phyloP scores from a whole-genome alignment of 345 rosid genomes.

The Pistacia atlantica region DNA sequence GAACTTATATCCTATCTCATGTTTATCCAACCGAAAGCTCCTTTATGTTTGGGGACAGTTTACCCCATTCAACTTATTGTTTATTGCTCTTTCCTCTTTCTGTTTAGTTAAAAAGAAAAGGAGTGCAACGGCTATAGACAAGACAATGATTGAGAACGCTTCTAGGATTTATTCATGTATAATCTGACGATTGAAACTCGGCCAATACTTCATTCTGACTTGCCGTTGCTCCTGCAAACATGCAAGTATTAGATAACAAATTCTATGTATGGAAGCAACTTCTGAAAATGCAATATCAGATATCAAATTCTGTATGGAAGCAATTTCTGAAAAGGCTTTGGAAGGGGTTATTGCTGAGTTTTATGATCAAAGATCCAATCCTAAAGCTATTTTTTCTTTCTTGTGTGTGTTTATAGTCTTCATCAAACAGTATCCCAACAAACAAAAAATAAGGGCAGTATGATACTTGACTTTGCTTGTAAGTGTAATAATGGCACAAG shows the following conservation, averaged over 20 bases:
- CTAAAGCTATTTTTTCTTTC: not conserved
- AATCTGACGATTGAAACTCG: too few species aligned
- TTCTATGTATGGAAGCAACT: not conserved
- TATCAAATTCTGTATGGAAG: not conserved
- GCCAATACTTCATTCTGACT: not conserved
- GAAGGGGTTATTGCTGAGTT: not conserved
- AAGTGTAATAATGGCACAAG: not conserved
- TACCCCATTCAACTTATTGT: not conserved
- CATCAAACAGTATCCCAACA: too few species aligned
- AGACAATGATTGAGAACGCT: not conserved
- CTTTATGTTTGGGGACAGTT: not conserved
- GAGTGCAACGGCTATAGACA: constrained; percentile 13
- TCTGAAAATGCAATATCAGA: not conserved
- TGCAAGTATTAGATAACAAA: not conserved
- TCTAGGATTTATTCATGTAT: not conserved
- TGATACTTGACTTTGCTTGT: not conserved
- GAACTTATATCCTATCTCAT: not conserved
- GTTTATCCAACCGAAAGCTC: not conserved
- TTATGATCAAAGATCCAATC: not conserved
- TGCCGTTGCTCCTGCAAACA: not conserved
- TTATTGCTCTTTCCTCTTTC: not conserved
- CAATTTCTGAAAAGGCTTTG: not conserved
- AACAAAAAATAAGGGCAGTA: too few species aligned
- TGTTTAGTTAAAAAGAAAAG: constrained; percentile 20
- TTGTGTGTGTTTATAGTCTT: not conserved